Conservation (phyloP, 805 yeast genomes). For the Candida ovalis region DNA sequence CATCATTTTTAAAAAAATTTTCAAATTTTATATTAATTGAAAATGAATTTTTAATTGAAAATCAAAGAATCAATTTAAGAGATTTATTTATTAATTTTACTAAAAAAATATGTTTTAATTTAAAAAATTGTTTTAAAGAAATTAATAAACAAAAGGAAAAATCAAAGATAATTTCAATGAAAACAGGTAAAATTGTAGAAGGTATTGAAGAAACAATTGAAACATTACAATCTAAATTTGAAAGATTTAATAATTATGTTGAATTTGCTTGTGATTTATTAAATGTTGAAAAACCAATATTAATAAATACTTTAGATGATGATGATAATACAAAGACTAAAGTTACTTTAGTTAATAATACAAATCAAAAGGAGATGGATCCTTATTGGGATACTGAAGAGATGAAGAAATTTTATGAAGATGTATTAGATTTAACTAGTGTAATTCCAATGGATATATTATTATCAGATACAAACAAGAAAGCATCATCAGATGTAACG, state of each 20-base stretch:
- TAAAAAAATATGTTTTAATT: conserved; percentile 36
- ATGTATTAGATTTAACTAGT: conserved; percentile 39
- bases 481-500: too few species aligned
- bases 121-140: conserved; percentile 35
- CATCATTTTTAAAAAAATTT: conserved; percentile 48
- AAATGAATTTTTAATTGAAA: conserved; percentile 27
- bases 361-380: not conserved
- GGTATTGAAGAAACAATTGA: conserved; percentile 17
- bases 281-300: conserved; percentile 34
- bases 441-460: not conserved
- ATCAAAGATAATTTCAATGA: conserved; percentile 53
- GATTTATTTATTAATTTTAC: conserved; percentile 41
- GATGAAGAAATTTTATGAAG: conserved; percentile 61
- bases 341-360: conserved; percentile 25
- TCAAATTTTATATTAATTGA: conserved; percentile 32
- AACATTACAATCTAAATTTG: conserved; percentile 32
- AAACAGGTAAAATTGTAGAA: conserved; percentile 59
- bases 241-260: conserved; percentile 41
- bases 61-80: conserved; percentile 27
- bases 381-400: conserved; percentile 63
- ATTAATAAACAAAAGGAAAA: conserved; percentile 34
- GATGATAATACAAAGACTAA: conserved; percentile 22
- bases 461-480: too few species aligned
- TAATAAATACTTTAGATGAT: conserved; percentile 27
- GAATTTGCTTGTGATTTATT: conserved; percentile 42